Conservation (phyloP, 331 rosid species). For the Ulmus americana region DNA sequence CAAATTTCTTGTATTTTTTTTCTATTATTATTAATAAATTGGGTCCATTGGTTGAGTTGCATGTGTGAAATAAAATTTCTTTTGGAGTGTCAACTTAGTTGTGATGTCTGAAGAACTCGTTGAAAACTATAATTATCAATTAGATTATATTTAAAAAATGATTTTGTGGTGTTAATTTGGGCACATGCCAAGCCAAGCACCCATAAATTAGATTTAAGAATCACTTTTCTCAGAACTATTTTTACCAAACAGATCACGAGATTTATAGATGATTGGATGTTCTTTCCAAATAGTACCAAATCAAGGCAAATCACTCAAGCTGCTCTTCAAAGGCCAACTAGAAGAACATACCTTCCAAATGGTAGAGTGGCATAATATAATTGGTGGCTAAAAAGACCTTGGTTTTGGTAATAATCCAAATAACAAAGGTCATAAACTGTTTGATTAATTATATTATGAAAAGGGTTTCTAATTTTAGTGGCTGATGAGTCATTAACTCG, state of each 20-base stretch:
- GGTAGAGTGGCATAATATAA: slow-evolving; percentile 17
- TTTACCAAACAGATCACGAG: slow-evolving; percentile 3
- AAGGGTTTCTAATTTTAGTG: slow-evolving; percentile 38
- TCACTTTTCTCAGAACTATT: background rate
- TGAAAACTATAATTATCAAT: background rate
- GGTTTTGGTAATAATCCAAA: slow-evolving; percentile 1
- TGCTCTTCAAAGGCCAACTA: background rate
- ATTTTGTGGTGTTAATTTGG: slow-evolving; percentile 1
- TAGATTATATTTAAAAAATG: background rate
- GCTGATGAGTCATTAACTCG: slow-evolving; percentile 51
- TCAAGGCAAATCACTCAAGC: slow-evolving; percentile 11
- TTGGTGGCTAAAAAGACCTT: slow-evolving; percentile 37
- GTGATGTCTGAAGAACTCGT: background rate
- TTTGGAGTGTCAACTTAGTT: background rate
- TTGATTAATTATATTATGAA: slow-evolving; percentile 13
- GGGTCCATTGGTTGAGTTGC: too few species aligned
- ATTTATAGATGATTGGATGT: background rate
- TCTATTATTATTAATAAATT: too few species aligned
- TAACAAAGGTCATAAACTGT: slow-evolving; percentile 24
- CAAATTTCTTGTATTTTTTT: too few species aligned
- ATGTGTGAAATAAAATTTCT: too few species aligned
- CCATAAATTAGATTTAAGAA: background rate
- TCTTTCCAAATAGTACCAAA: background rate
- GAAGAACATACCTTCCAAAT: slow-evolving; percentile 2
- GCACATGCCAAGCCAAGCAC: background rate